Base-by-base conservation (phyloP, 2,329 filamentous ascomycete genomes). In the Fusarium sp. region DNA sequence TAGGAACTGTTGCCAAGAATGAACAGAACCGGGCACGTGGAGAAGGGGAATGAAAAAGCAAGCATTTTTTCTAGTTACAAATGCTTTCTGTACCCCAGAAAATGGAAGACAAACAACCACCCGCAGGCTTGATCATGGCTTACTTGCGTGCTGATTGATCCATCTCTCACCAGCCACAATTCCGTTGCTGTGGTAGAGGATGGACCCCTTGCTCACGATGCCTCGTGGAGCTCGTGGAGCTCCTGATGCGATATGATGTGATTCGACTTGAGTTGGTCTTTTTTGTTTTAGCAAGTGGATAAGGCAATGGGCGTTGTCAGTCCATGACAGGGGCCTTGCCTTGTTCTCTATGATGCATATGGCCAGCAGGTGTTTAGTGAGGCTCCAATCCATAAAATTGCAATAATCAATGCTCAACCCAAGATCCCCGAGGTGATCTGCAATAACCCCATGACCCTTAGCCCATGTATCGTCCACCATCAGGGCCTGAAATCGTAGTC, bases 161-260 rank as follows among this genome's bases (percentile, higher is more conserved):
- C 67, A 63, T 69, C 59, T 67, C 27, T 67, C 54, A 54, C 50
- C 66, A 61, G 62, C 70, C 67, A 72, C 67, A 72, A 67, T 72
- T 72, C 67, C 69, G 50, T 56, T 25, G 50, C n/a, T 55, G 29
- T 66, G 39, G 15, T 45, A 62, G 47, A 60, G 47, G 46, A 45
- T 43, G 35, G 55, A 40, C 40, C 65, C 61, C 64, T 51, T 66
- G 50, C 41, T 35, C 39, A 43, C 39, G 49, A 37, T 65, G 58
- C 23, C 29, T 31, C 29, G 11, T 31, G 29, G 29, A 31, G 10
- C 31, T 63, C 51, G 43, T 66, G 50, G 43, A 58, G 56, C 49
- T 68, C 41, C 35, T 20, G 15, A 41, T 35, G 29, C 56, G 58
- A 56, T 27, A 21, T 40, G 58, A 63, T 58, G 51, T 54, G 65